These are phyloP conservation scores for Heterobasidion annosum DNA, from an alignment of 1,284 basidiomycete genomes.

Conservation along the genomic window DNA sequence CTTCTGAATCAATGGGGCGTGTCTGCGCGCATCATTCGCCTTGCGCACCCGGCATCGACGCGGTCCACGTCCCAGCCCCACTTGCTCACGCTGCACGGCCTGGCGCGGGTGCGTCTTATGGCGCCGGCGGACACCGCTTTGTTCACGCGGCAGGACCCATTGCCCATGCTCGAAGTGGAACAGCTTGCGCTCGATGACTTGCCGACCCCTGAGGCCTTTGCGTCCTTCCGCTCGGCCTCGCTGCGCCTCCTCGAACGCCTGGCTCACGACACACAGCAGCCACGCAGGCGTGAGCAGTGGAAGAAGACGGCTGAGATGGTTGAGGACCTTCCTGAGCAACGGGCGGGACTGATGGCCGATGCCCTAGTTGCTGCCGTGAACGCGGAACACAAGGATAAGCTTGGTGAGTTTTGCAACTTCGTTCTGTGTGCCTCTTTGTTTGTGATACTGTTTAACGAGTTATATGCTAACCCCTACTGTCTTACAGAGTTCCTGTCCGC, in stretches of 20 bases:
- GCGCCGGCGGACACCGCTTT: slow-evolving; percentile 19
- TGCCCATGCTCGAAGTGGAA: slow-evolving; percentile 35
- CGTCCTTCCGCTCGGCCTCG: slow-evolving; percentile 60
- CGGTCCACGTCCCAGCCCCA: slow-evolving; percentile 26
- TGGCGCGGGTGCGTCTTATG: slow-evolving; percentile 44
- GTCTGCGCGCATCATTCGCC: slow-evolving; percentile 50
- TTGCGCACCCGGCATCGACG: slow-evolving; percentile 39
- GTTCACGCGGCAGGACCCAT: slow-evolving; percentile 17
- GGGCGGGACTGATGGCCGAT: slow-evolving; percentile 66
- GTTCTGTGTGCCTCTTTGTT: not conserved
- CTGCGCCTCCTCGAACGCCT: slow-evolving; percentile 57
- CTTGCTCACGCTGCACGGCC: slow-evolving; percentile 57
- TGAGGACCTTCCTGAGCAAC: slow-evolving; percentile 52
- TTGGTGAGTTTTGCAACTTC: slow-evolving; percentile 38
- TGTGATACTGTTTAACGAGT: not conserved
- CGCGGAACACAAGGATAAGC: slow-evolving; percentile 58
- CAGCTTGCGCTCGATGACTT: slow-evolving; percentile 35
- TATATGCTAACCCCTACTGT: not conserved
- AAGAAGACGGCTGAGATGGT: slow-evolving; percentile 53
- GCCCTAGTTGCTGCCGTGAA: slow-evolving; percentile 57
- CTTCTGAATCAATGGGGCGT: slow-evolving; percentile 28
- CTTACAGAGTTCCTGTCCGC: slow-evolving; percentile 45
- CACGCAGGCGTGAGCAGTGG: slow-evolving; percentile 47
- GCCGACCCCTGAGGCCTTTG: slow-evolving; percentile 44
- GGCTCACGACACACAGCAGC: slow-evolving; percentile 47